Conservation (phyloP, 192 early-diverging fungal species). For the Backusella tuberculispora region DNA sequence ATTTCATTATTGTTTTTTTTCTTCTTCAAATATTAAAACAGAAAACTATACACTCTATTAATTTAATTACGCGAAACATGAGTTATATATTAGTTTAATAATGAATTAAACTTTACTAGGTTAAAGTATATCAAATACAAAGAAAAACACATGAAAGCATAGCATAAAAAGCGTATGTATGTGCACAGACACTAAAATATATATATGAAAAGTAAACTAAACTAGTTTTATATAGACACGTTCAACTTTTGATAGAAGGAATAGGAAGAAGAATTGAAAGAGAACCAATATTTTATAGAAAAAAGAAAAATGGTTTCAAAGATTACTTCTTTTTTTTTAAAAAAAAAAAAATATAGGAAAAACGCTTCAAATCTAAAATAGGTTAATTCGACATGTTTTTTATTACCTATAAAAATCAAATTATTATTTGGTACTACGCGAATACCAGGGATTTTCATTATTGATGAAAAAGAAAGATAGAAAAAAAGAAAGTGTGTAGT, state of each 20-base stretch:
- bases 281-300: not conserved
- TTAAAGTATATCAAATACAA: not conserved
- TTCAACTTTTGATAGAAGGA: not conserved
- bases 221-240: conserved; percentile 7
- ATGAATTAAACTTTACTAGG: not conserved
- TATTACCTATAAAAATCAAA: conserved; percentile 8
- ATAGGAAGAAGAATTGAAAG: not conserved
- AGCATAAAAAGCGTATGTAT: not conserved
- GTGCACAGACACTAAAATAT: not conserved
- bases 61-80: too few species aligned
- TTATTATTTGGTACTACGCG: not conserved
- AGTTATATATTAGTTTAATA: too few species aligned
- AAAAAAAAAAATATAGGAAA: not conserved
- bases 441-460: conserved; percentile 8
- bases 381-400: not conserved
- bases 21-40: too few species aligned
- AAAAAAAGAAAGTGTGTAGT: not conserved
- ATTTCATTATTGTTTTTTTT: too few species aligned
- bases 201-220: not conserved
- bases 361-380: not conserved
- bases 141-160: not conserved
- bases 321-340: too few species aligned
- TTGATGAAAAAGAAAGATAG: not conserved
- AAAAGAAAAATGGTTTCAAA: too few species aligned
- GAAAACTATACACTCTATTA: too few species aligned